Percentiles rank a stretch among this genome's conserved stretches.
These are phyloP conservation scores for Tetratostichococcus sp. DNA, from an alignment of 139 green algal species.

Conservation along the genomic window DNA sequence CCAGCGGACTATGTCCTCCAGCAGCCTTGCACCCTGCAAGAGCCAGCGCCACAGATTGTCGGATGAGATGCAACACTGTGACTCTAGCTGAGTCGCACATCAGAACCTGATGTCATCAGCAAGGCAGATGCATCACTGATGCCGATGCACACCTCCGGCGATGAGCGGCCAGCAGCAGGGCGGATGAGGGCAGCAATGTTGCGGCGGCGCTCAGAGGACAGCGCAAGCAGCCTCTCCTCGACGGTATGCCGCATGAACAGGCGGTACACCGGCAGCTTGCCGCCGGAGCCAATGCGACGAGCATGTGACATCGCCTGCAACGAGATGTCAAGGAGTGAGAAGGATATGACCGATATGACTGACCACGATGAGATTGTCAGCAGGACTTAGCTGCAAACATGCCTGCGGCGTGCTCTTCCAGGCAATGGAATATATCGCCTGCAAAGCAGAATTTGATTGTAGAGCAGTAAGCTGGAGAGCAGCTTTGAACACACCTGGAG, in stretches of 20 bases:
- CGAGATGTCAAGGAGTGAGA: neutral
- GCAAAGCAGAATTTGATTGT: no score
- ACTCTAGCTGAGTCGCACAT: no score
- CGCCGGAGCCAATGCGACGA: constrained; percentile 6
- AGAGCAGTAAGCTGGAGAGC: no score
- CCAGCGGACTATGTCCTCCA: constrained; percentile 64
- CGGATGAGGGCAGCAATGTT: neutral
- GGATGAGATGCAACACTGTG: no score
- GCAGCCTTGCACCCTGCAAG: constrained; percentile 17
- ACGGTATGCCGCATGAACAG: constrained; percentile 40
- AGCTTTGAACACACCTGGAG: no score
- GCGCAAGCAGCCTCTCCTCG: constrained; percentile 55
- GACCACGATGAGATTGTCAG: no score
- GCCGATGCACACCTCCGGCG: neutral
- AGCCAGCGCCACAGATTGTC: neutral
- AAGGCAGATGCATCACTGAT: no score
- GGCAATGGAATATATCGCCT: no score
- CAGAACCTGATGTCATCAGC: no score
- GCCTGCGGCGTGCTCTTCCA: no score
- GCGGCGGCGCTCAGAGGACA: constrained; percentile 14
- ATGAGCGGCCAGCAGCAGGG: neutral
- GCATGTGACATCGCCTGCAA: constrained; percentile 9
- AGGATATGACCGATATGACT: no score
- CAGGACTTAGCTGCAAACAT: no score
- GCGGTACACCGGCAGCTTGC: constrained; percentile 30